These are phyloP conservation scores for Colletotrichum sp. DNA, from an alignment of 2,329 filamentous ascomycete genomes.

Conservation along the genomic window DNA sequence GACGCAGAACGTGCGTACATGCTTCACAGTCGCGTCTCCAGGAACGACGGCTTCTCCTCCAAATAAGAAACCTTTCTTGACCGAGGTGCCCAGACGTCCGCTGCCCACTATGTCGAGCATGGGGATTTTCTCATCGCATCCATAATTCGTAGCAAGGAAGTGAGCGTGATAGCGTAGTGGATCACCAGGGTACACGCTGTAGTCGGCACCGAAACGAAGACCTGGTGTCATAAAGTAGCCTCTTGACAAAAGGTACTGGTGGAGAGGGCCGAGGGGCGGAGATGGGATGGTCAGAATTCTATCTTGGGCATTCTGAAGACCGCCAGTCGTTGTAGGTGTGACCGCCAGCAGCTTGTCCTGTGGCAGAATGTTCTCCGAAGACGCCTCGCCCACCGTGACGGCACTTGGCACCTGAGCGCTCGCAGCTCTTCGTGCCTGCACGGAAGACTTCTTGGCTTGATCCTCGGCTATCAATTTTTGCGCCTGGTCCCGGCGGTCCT, in stretches of 20 bases:
- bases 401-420: background rate
- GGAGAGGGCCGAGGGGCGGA: conserved; percentile 61
- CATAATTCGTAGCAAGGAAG: conserved; percentile 82
- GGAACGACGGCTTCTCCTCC: conserved; percentile 64
- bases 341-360: conserved; percentile 28
- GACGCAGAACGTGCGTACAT: conserved; percentile 78
- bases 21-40: conserved; percentile 35
- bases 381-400: background rate
- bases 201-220: conserved; percentile 91
- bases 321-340: conserved; percentile 40
- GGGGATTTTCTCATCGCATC: conserved; percentile 87
- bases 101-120: conserved; percentile 86
- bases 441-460: conserved; percentile 38
- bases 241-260: conserved; percentile 76
- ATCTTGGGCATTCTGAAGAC: conserved; percentile 28
- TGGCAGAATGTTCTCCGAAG: background rate
- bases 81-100: conserved; percentile 87
- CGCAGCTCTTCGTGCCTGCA: conserved; percentile 28
- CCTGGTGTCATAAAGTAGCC: conserved; percentile 92
- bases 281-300: conserved; percentile 14
- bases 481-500: conserved; percentile 44
- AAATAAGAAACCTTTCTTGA: conserved; percentile 94
- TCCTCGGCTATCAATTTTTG: conserved; percentile 44
- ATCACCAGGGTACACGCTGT: conserved; percentile 94
- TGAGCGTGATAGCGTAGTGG: conserved; percentile 95